phyloP scores from a whole-genome alignment of 495 filamentous ascomycete species.

The Penicillium canariense region DNA sequence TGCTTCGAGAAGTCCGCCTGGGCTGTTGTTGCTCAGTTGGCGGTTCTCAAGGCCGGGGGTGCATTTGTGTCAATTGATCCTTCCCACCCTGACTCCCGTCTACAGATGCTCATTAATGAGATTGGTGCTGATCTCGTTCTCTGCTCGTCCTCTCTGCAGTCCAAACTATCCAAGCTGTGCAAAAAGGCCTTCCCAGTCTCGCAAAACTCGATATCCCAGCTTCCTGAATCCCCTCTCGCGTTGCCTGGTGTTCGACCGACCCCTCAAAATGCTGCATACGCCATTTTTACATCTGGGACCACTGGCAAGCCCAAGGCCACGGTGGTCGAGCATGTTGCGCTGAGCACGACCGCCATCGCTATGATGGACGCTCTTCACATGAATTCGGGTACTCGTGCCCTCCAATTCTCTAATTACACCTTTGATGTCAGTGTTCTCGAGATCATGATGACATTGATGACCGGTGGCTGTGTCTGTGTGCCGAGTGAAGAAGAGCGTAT shows the following conservation, averaged over 20 bases:
- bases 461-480: slow-evolving; percentile 63
- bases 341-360: slow-evolving; percentile 34
- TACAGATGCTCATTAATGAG: slow-evolving; percentile 53
- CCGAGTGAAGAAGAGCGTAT: slow-evolving; percentile 57
- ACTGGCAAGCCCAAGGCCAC: slow-evolving; percentile 53
- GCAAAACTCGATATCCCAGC: slow-evolving; percentile 26
- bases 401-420: slow-evolving; percentile 68
- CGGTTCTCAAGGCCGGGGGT: slow-evolving; percentile 58
- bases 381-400: slow-evolving; percentile 50
- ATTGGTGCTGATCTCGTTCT: slow-evolving; percentile 40
- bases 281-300: slow-evolving; percentile 51
- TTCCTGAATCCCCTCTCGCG: slow-evolving; percentile 24
- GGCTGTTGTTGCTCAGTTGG: slow-evolving; percentile 52
- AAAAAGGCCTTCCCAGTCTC: slow-evolving; percentile 31
- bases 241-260: slow-evolving; percentile 13
- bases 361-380: slow-evolving; percentile 43
- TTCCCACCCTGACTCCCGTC: slow-evolving; percentile 51
- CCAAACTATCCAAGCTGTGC: slow-evolving; percentile 33
- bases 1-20: slow-evolving; percentile 59
- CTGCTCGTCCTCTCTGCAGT: slow-evolving; percentile 32
- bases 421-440: slow-evolving; percentile 68
- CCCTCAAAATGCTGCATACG: slow-evolving; percentile 40
- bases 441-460: slow-evolving; percentile 61
- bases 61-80: slow-evolving; percentile 59
- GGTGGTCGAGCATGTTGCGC: slow-evolving; percentile 42